A percentile compares a stretch with the other conserved stretches of the same genome.
phyloP scores from a whole-genome alignment of 441 rosid species.

The Croton laevigatus region DNA sequence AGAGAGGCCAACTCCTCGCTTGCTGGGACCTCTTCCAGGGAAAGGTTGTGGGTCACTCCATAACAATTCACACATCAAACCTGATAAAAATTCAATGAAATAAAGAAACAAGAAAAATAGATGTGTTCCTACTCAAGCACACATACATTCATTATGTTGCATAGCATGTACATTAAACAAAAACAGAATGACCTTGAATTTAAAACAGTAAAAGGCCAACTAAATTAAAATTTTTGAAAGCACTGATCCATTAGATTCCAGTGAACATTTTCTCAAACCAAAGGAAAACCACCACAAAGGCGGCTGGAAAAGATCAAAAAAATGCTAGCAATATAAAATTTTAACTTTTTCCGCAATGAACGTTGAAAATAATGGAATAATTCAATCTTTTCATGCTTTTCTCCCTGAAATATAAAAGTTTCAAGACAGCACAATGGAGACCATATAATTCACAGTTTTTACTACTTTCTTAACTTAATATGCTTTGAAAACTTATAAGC shows the following conservation, averaged over 20 bases:
- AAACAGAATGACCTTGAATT: background rate
- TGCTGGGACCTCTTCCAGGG: conserved; percentile 99
- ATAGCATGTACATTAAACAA: background rate
- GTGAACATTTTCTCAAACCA: background rate
- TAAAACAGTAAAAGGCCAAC: too few species aligned
- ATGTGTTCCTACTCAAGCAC: background rate
- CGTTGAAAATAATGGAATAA: background rate
- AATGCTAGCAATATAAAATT: background rate
- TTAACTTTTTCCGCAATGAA: background rate
- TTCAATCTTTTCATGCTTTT: background rate
- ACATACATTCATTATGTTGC: background rate
- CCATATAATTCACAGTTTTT: background rate
- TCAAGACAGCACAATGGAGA: background rate
- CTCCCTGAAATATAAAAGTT: background rate
- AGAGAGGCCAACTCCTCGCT: conserved; percentile 95
- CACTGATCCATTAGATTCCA: background rate
- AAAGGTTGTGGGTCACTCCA: conserved; percentile 99
- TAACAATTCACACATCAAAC: conserved; percentile 92
- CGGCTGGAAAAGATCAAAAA: background rate
- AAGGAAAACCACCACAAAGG: background rate
- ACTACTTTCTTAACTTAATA: background rate
- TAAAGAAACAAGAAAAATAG: background rate
- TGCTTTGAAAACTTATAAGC: background rate
- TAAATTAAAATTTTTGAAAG: background rate
- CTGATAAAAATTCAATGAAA: conserved; percentile 35